Evolutionary conservation across 345 rosid species (phyloP).

Genomic region (Limnanthes douglasii): DNA sequence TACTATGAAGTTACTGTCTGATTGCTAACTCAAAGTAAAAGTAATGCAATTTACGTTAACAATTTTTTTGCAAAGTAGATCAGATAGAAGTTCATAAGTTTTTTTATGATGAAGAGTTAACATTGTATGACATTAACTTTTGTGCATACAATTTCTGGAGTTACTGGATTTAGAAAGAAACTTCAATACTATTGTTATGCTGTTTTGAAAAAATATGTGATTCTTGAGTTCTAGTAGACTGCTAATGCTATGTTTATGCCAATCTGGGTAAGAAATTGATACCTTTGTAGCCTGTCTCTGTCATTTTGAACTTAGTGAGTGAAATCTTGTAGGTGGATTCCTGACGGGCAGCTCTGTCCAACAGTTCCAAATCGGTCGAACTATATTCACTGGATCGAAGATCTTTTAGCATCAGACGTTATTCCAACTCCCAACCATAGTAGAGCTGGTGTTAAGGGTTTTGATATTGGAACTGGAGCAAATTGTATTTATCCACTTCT

Average conservation of each 20-base stretch:
- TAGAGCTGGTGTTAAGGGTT: constrained; percentile 43
- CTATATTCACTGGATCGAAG: constrained; percentile 87
- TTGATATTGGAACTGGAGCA: constrained; percentile 94
- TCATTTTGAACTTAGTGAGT: not conserved
- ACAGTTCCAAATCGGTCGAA: constrained; percentile 88
- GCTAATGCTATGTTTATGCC: too few species aligned
- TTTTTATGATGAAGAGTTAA: too few species aligned
- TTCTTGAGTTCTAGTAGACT: too few species aligned
- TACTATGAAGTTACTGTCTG: too few species aligned
- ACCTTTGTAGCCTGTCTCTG: not conserved
- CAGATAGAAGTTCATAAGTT: too few species aligned
- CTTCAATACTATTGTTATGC: too few species aligned
- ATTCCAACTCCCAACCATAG: constrained; percentile 17
- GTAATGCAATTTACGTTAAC: too few species aligned
- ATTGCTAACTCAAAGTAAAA: too few species aligned
- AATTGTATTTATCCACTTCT: constrained; percentile 93
- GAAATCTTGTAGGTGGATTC: constrained; percentile 65
- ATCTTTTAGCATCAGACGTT: constrained; percentile 55
- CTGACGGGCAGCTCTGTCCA: constrained; percentile 92
- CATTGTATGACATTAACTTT: not conserved
- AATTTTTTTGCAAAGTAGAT: too few species aligned
- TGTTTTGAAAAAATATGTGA: too few species aligned
- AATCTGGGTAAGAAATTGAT: too few species aligned
- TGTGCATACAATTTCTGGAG: not conserved
- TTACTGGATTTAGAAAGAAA: not conserved